Evolutionary conservation across 2,329 filamentous ascomycete genomes (phyloP).

Genomic region (Colletotrichum melonis): DNA sequence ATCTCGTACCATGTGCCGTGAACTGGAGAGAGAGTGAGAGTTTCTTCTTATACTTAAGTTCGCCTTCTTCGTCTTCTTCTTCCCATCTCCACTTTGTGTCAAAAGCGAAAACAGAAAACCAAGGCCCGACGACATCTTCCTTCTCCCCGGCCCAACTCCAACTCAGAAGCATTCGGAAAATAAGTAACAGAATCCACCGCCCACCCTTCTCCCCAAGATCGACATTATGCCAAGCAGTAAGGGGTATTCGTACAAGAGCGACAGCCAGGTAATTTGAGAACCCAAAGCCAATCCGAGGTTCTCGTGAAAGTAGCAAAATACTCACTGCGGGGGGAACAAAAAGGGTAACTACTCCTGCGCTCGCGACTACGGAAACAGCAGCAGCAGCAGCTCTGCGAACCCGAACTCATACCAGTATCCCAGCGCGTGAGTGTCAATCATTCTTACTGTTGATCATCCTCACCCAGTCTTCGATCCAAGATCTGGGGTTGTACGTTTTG

Average conservation of each 20-base stretch:
- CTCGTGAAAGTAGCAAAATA: not conserved
- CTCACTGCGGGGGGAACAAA: not conserved
- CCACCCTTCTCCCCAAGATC: not conserved
- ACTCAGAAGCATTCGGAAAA: not conserved
- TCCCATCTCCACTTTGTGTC: not conserved
- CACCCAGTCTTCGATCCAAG: too few relatives aligned
- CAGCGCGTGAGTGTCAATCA: slow-evolving; percentile 60
- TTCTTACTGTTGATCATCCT: not conserved
- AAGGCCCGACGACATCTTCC: not conserved
- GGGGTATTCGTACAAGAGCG: slow-evolving; percentile 60
- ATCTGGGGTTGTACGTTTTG: too few relatives aligned
- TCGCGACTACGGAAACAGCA: slow-evolving; percentile 70
- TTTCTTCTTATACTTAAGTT: not conserved
- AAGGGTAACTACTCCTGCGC: slow-evolving; percentile 76
- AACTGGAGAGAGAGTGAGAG: not conserved
- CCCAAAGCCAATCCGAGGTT: slow-evolving; percentile 11
- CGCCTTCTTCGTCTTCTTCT: slow-evolving; percentile 8
- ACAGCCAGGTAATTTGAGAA: slow-evolving; percentile 64
- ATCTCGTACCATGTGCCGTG: not conserved
- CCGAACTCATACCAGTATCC: slow-evolving; percentile 75
- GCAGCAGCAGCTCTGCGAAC: slow-evolving; percentile 61
- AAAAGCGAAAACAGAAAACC: not conserved
- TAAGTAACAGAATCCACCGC: not conserved
- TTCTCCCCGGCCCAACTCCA: not conserved
- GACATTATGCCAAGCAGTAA: slow-evolving; percentile 37